Evolutionary conservation across 768 basidiomycete species (phyloP).

Genomic region (Pholiota molesta): DNA sequence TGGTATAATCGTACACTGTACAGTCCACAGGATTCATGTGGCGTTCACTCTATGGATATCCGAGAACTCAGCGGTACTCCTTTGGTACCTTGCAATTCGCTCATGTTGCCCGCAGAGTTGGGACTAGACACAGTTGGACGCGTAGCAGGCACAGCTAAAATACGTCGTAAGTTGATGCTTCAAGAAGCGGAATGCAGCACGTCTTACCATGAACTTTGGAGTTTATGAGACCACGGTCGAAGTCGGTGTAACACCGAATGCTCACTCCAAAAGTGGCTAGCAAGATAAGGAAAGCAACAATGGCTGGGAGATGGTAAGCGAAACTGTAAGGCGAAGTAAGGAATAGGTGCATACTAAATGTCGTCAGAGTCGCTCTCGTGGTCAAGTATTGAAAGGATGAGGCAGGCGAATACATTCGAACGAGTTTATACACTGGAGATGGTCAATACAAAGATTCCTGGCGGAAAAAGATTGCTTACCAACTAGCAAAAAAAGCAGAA

Average conservation of each 20-base stretch:
- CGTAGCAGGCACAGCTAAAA: conserved; percentile 46
- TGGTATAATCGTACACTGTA: conserved; percentile 1
- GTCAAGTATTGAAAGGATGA: conserved; percentile 59
- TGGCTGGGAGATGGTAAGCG: conserved; percentile 45
- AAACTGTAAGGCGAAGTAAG: background rate
- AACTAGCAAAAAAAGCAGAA: conserved; percentile 30
- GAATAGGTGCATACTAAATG: conserved; percentile 61
- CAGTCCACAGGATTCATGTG: background rate
- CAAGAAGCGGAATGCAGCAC: conserved; percentile 19
- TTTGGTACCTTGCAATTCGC: conserved; percentile 49
- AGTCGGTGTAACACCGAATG: conserved; percentile 79
- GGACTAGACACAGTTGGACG: conserved; percentile 46
- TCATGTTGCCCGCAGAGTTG: conserved; percentile 47
- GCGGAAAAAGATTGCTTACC: conserved; percentile 31
- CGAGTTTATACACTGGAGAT: conserved; percentile 76
- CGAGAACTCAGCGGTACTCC: conserved; percentile 62
- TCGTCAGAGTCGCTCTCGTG: conserved; percentile 79
- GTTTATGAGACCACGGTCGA: conserved; percentile 73
- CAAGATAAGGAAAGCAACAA: conserved; percentile 75
- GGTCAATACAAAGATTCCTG: background rate
- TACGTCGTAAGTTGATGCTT: conserved; percentile 21
- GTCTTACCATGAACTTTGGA: conserved; percentile 79
- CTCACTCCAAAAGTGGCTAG: conserved; percentile 78
- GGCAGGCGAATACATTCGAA: conserved; percentile 73
- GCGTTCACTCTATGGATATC: conserved; percentile 75